Base-by-base conservation (phyloP, 2,329 filamentous ascomycete species). In the Pseudogymnoascus sp. region DNA sequence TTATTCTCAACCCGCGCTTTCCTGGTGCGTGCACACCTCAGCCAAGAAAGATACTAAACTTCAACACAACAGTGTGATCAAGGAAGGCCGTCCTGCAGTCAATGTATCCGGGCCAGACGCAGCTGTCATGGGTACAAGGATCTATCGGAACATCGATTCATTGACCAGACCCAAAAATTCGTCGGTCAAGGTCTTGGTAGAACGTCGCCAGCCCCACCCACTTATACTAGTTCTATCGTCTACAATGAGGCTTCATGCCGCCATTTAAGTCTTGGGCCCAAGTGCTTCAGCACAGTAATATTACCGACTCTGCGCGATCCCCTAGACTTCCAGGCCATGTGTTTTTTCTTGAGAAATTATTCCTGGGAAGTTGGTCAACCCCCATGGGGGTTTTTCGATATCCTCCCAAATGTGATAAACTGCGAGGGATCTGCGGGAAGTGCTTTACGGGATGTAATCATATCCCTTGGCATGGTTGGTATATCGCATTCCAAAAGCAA, bases 271-370 rank as follows among this genome's bases (percentile, higher is more conserved):
- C 39, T 16, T 11, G 59, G 41, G 21, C n/a, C 37, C 11, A 10
- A 60, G 12, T 10, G 6, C 33, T n/a, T 41, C 19, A 11, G 21
- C 41, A 7, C 29, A 14, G 21, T 35, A 41, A 41, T 60, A 41
- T 14, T 11, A 2, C 35, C 59, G 8, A 14, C 6, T 12, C 10
- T 41, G 35, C 6, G 21, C 33, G 59, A 60, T 21, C 43, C 33
- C 12, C 19, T 60, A 31, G 33, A 60, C 16, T 60, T 60, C 16
- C 69, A 70, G 61, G 69, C 69, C 6, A 66, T 65, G 1, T 67
- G 65, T 23, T 69, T 68, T 37, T 70, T 70, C 58, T 69, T 70
- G 38, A 63, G 65, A 16, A 70, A 71, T 31, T 71, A 71, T 61
- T 66, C 70, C 19, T 58, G 68, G 2, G 63, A 63, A 49, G 41